These are phyloP conservation scores for Backusella circina DNA, from an alignment of 192 early-diverging fungal genomes.

Conservation along the genomic window DNA sequence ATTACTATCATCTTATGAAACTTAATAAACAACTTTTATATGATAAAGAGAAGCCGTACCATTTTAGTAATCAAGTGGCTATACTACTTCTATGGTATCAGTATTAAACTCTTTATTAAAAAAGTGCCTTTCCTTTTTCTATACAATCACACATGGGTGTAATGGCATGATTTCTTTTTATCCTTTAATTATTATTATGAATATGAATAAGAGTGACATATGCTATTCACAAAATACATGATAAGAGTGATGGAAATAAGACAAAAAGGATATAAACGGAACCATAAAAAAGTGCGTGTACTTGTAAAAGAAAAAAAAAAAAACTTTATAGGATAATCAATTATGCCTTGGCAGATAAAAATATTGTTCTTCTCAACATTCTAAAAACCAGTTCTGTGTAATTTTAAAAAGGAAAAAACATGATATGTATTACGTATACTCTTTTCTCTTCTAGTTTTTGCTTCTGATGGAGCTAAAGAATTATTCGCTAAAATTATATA, in stretches of 20 bases:
- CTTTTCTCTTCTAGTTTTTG: neutral
- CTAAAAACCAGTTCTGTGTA: neutral
- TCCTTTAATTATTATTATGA: neutral
- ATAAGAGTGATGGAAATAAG: neutral
- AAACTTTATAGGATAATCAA: neutral
- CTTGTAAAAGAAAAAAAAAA: neutral
- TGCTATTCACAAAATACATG: neutral
- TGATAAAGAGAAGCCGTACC: neutral
- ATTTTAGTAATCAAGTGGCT: neutral
- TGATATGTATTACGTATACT: neutral
- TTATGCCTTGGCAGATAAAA: neutral
- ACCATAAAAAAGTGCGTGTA: neutral
- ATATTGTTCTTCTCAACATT: neutral
- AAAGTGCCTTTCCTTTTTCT: neutral
- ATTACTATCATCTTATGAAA: neutral
- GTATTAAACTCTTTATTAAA: neutral
- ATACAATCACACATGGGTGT: neutral
- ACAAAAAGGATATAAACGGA: neutral
- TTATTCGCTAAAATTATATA: neutral
- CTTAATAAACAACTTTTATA: neutral
- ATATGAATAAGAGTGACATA: too few species aligned
- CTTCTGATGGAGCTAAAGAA: neutral
- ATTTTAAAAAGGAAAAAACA: neutral
- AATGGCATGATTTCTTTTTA: too few species aligned
- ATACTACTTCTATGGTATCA: too few species aligned